A percentile compares a stretch with the other conserved stretches of the same genome.
These are phyloP conservation scores for Polyporus arcularius DNA, from an alignment of 768 basidiomycete species.

Conservation along the genomic window DNA sequence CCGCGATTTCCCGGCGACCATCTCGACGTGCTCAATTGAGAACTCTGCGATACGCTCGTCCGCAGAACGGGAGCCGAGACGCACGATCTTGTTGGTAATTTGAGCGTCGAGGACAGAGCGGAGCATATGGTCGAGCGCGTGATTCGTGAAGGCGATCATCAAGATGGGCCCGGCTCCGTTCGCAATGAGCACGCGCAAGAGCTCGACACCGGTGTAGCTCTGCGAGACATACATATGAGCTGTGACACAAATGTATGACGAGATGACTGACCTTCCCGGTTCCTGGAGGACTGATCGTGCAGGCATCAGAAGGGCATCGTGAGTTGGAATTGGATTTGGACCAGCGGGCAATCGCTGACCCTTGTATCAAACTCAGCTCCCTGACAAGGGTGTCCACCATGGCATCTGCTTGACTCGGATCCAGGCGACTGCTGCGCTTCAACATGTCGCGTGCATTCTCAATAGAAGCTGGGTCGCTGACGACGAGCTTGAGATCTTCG, in stretches of 20 bases:
- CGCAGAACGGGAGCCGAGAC: conserved; percentile 64
- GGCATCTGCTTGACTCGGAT: conserved; percentile 71
- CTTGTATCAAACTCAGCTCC: conserved; percentile 71
- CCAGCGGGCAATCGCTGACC: conserved; percentile 39
- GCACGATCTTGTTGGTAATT: conserved; percentile 64
- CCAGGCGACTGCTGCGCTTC: conserved; percentile 51
- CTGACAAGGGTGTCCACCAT: conserved; percentile 59
- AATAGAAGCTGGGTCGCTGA: conserved; percentile 38
- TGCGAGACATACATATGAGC: conserved; percentile 23
- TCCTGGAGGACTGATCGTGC: conserved; percentile 60
- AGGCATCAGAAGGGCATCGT: background rate
- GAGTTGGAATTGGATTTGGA: background rate
- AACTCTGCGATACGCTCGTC: conserved; percentile 61
- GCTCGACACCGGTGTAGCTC: conserved; percentile 69
- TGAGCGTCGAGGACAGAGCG: conserved; percentile 59
- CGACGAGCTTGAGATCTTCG: conserved; percentile 42
- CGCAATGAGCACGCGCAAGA: conserved; percentile 62
- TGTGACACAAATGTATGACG: background rate
- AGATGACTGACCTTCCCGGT: conserved; percentile 64
- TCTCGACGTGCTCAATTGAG: conserved; percentile 60
- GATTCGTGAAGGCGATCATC: conserved; percentile 72
- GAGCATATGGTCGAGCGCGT: conserved; percentile 76
- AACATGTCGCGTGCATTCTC: conserved; percentile 45
- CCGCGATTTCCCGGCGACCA: conserved; percentile 41
- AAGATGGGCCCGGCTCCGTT: conserved; percentile 41